phyloP scores from a whole-genome alignment of 208 protist species.

The Wallacemonas rigidus region DNA sequence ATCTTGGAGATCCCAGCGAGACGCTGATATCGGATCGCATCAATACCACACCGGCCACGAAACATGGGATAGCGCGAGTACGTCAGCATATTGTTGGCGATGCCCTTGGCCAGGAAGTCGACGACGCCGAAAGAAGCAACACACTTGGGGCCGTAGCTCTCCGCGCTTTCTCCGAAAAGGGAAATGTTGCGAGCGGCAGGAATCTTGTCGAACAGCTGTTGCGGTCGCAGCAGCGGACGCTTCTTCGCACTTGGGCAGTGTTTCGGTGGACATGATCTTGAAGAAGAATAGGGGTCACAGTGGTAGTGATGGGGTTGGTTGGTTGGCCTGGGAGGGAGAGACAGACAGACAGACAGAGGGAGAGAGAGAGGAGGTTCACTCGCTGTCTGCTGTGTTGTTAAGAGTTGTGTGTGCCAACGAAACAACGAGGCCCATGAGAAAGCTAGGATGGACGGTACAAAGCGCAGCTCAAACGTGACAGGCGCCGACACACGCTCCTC shows the following conservation, averaged over 20 bases:
- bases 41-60: slow-evolving; percentile 21
- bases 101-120: slow-evolving; percentile 31
- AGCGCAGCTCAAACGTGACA: no score
- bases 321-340: not conserved
- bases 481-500: no score
- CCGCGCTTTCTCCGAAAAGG: slow-evolving; percentile 31
- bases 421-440: no score
- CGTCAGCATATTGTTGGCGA: slow-evolving; percentile 30
- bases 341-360: not conserved
- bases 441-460: no score
- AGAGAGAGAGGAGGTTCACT: not conserved
- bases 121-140: slow-evolving; percentile 23
- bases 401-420: not conserved
- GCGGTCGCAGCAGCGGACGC: slow-evolving; percentile 30
- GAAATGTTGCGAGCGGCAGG: slow-evolving; percentile 36
- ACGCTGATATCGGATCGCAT: slow-evolving; percentile 31
- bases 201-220: slow-evolving; percentile 30
- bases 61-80: slow-evolving; percentile 35
- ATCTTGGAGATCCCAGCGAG: slow-evolving; percentile 28
- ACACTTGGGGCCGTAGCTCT: slow-evolving; percentile 28
- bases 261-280: slow-evolving; percentile 8
- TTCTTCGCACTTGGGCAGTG: no score
- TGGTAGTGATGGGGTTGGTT: not conserved
- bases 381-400: no score
- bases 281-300: no score